These are phyloP conservation scores for Hymenochaete sp. DNA, from an alignment of 1,284 basidiomycete species.

Conservation along the genomic window DNA sequence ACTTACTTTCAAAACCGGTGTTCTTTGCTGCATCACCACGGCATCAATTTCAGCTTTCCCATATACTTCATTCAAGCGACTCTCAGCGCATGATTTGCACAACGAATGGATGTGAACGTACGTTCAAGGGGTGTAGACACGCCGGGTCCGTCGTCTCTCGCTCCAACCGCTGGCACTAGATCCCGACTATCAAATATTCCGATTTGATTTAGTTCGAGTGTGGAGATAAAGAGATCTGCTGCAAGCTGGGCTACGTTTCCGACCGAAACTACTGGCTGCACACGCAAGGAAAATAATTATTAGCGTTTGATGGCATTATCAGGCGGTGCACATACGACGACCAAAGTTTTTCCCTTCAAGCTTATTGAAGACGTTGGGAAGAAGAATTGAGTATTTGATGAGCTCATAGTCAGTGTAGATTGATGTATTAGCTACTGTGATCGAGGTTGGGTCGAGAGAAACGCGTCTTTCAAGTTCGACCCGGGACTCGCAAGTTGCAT, in stretches of 20 bases:
- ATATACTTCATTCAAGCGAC: conserved; percentile 41
- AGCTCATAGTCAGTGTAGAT: neutral
- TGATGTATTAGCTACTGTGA: neutral
- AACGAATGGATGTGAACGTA: conserved; percentile 29
- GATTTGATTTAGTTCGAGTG: conserved; percentile 48
- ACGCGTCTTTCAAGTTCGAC: conserved; percentile 16
- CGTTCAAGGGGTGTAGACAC: conserved; percentile 69
- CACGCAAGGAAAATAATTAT: neutral
- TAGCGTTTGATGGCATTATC: neutral
- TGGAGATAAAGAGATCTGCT: conserved; percentile 62
- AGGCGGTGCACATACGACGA: conserved; percentile 7
- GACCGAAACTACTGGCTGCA: conserved; percentile 69
- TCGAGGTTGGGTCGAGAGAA: neutral
- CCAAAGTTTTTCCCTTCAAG: conserved; percentile 11
- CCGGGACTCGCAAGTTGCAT: no score
- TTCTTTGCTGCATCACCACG: conserved; percentile 64
- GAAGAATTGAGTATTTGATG: conserved; percentile 31
- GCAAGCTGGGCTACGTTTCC: conserved; percentile 75
- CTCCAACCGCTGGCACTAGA: conserved; percentile 62
- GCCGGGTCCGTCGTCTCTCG: conserved; percentile 47
- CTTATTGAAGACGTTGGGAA: neutral
- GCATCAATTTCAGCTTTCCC: conserved; percentile 41
- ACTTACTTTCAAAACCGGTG: conserved; percentile 62
- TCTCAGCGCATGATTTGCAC: conserved; percentile 5
- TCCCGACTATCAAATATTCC: conserved; percentile 54